A percentile compares a stretch with the other conserved stretches of the same genome.
Evolutionary conservation across 2,329 filamentous ascomycete species (phyloP).

Genomic region (Aureobasidium sp.): DNA sequence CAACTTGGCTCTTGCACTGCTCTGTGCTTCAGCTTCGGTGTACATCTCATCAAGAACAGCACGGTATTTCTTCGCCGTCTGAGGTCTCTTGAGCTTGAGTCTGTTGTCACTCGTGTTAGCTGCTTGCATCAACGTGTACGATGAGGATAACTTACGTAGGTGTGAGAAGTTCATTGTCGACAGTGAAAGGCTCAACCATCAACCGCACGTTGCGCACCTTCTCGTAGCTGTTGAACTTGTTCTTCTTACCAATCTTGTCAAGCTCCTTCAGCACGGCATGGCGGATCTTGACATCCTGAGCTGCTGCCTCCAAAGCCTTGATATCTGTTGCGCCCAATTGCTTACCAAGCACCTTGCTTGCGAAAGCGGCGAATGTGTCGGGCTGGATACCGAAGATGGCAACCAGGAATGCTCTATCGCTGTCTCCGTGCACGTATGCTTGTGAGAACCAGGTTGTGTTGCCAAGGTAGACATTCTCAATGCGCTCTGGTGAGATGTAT

Average conservation of each 20-base stretch:
- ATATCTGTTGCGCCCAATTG: constrained; percentile 50
- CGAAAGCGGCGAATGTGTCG: constrained; percentile 72
- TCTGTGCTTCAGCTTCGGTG: constrained; percentile 43
- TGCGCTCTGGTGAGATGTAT: constrained; percentile 93
- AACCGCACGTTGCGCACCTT: constrained; percentile 67
- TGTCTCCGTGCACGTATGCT: constrained; percentile 87
- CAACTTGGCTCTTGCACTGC: constrained; percentile 42
- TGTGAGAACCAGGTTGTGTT: constrained; percentile 70
- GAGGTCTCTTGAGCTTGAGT: constrained; percentile 65
- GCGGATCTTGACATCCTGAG: constrained; percentile 62
- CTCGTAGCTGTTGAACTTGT: constrained; percentile 91
- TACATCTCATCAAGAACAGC: constrained; percentile 55
- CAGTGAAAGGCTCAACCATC: constrained; percentile 80
- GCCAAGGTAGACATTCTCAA: constrained; percentile 89
- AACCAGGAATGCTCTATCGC: constrained; percentile 72
- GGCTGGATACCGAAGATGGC: constrained; percentile 85
- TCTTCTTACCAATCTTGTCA: constrained; percentile 68
- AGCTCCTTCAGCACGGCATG: constrained; percentile 72
- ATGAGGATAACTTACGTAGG: constrained; percentile 62
- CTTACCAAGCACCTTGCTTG: constrained; percentile 66
- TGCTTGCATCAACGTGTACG: neutral
- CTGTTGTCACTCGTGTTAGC: constrained; percentile 33
- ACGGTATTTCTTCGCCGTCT: constrained; percentile 57
- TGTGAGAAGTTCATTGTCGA: constrained; percentile 85
- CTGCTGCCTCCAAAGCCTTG: constrained; percentile 59